phyloP scores from a whole-genome alignment of 768 basidiomycete genomes.

The Mycena indigotica region DNA sequence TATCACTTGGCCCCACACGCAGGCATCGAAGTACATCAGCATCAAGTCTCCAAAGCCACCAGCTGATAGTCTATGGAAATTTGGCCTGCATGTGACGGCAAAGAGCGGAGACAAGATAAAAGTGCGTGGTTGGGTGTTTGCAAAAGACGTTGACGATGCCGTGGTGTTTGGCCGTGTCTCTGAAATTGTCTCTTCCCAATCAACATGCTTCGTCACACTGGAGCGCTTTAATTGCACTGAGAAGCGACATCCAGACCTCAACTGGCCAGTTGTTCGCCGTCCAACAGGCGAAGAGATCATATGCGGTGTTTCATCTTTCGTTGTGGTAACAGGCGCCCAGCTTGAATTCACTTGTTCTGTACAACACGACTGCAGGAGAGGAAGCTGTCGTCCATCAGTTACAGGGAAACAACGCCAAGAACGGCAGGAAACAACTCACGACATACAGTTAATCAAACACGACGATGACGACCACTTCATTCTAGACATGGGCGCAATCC shows the following conservation, averaged over 20 bases:
- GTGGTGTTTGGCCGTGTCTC: not conserved
- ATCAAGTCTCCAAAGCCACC: not conserved
- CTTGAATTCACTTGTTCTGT: slow-evolving; percentile 11
- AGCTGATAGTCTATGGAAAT: not conserved
- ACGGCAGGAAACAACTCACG: slow-evolving; percentile 1
- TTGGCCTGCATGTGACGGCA: not conserved
- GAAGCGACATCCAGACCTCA: not conserved
- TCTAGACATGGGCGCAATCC: slow-evolving; percentile 17
- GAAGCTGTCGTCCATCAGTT: slow-evolving; percentile 6
- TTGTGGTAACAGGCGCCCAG: not conserved
- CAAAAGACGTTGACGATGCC: not conserved
- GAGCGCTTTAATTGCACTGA: not conserved
- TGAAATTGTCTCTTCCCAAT: not conserved
- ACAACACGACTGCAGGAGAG: slow-evolving; percentile 24
- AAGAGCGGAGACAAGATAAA: not conserved
- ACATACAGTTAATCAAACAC: slow-evolving; percentile 6
- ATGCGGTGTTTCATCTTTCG: not conserved
- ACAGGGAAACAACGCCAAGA: slow-evolving; percentile 8
- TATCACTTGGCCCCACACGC: not conserved
- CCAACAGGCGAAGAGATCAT: not conserved
- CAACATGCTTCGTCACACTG: not conserved
- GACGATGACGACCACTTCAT: slow-evolving; percentile 19
- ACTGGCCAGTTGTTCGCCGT: not conserved
- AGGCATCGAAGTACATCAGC: not conserved
- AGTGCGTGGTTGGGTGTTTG: not conserved